phyloP scores from a whole-genome alignment of 2,329 filamentous ascomycete species.

The Colletotrichum sp. region DNA sequence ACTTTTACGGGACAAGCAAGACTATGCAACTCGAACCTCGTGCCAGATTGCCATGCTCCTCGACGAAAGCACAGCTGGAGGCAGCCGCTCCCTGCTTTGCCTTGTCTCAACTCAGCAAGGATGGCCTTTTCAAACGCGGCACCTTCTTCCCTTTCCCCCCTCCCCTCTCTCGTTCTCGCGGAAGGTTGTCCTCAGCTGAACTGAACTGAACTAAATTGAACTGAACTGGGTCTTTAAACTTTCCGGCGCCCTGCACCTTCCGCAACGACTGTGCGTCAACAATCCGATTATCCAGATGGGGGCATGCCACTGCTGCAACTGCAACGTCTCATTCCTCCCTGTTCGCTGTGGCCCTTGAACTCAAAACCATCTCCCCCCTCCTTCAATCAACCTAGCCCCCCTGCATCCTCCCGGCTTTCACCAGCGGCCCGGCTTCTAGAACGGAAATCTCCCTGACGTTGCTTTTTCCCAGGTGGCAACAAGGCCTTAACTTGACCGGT shows the following conservation, averaged over 20 bases:
- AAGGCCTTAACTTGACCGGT: neutral
- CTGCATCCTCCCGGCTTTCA: neutral
- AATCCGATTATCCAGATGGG: neutral
- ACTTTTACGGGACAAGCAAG: neutral
- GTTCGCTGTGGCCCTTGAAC: neutral
- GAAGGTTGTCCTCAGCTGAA: neutral
- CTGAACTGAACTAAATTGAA: neutral
- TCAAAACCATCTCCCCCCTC: neutral
- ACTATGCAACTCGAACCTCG: neutral
- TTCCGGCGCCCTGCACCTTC: neutral
- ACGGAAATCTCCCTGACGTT: neutral
- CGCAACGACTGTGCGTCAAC: neutral
- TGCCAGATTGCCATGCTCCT: neutral
- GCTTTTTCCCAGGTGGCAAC: neutral
- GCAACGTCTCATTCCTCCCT: neutral
- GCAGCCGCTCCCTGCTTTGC: neutral
- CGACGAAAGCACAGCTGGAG: neutral
- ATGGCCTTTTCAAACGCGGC: neutral
- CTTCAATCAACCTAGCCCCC: neutral
- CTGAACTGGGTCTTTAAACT: neutral
- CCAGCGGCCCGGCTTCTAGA: conserved; percentile 16
- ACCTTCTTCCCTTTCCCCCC: neutral
- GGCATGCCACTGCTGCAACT: neutral
- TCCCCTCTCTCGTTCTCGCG: neutral
- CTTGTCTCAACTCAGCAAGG: neutral